A percentile compares a stretch with the other conserved stretches of the same genome.
Conservation (phyloP, 192 early-diverging fungal species). For the Pilaira anomala region DNA sequence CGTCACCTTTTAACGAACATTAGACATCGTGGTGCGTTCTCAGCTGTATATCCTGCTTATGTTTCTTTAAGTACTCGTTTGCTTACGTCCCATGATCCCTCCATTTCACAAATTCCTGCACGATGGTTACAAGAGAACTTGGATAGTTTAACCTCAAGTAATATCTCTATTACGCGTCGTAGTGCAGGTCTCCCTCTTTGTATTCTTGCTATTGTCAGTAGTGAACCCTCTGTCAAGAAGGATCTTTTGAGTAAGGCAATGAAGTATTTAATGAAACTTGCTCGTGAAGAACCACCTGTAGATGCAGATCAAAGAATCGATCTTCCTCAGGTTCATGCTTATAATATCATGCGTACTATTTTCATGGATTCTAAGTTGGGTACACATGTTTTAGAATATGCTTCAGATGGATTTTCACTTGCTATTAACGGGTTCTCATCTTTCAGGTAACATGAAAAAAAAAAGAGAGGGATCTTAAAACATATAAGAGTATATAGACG, state of each 20-base stretch:
- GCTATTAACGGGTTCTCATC: constrained; percentile 82
- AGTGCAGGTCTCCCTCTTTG: constrained; percentile 86
- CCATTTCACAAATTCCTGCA: constrained; percentile 54
- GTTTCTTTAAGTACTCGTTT: constrained; percentile 66
- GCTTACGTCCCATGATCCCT: constrained; percentile 49
- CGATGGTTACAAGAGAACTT: constrained; percentile 79
- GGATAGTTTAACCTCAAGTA: constrained; percentile 59
- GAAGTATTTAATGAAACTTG: constrained; percentile 66
- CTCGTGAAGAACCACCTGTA: constrained; percentile 30
- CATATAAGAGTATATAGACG: too few relatives aligned
- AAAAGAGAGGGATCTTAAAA: background rate
- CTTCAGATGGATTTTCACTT: constrained; percentile 73
- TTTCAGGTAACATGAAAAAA: constrained; percentile 28
- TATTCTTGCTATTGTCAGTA: constrained; percentile 78
- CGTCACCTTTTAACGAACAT: constrained; percentile 63
- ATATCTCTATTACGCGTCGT: constrained; percentile 89
- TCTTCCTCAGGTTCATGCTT: constrained; percentile 90
- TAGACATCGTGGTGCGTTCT: constrained; percentile 91
- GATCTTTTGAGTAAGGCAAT: constrained; percentile 64
- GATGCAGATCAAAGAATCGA: constrained; percentile 69
- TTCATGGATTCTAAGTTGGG: constrained; percentile 82
- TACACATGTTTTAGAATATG: constrained; percentile 67
- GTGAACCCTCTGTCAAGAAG: constrained; percentile 57
- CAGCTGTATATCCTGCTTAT: constrained; percentile 81
- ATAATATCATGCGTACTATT: constrained; percentile 82